Conservation (phyloP, 805 yeast genomes). For the Hemisphaericaspora nanyangensis region DNA sequence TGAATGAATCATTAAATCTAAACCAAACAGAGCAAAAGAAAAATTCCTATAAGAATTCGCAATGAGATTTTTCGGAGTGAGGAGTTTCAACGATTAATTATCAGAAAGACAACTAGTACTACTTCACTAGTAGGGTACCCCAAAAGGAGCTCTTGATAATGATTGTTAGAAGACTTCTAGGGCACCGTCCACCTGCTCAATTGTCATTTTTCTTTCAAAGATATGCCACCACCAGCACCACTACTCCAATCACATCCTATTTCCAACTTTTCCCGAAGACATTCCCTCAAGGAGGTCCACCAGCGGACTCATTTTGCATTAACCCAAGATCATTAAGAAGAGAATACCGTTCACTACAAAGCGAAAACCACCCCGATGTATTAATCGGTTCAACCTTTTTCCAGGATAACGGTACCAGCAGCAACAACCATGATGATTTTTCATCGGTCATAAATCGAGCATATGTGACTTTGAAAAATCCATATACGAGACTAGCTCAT, state of each 20-base stretch:
- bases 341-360: constrained; percentile 74
- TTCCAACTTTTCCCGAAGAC: constrained; percentile 74
- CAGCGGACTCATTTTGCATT: constrained; percentile 53
- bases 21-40: background rate
- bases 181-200: too few species aligned
- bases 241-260: constrained; percentile 23
- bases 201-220: background rate
- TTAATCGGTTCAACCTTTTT: constrained; percentile 24
- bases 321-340: constrained; percentile 56
- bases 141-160: too few species aligned
- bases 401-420: constrained; percentile 6
- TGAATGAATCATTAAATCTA: too few species aligned
- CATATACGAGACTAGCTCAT: constrained; percentile 55
- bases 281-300: constrained; percentile 64
- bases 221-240: too few species aligned
- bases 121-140: too few species aligned
- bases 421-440: constrained; percentile 31
- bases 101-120: too few species aligned
- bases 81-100: too few species aligned
- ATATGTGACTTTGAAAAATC: constrained; percentile 65
- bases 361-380: constrained; percentile 78
- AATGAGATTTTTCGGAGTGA: too few species aligned
- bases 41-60: too few species aligned
- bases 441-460: constrained; percentile 68
- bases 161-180: background rate